Evolutionary conservation across 1,139 yeast species (phyloP).

Genomic region (Pneumocystis jirovecii): DNA sequence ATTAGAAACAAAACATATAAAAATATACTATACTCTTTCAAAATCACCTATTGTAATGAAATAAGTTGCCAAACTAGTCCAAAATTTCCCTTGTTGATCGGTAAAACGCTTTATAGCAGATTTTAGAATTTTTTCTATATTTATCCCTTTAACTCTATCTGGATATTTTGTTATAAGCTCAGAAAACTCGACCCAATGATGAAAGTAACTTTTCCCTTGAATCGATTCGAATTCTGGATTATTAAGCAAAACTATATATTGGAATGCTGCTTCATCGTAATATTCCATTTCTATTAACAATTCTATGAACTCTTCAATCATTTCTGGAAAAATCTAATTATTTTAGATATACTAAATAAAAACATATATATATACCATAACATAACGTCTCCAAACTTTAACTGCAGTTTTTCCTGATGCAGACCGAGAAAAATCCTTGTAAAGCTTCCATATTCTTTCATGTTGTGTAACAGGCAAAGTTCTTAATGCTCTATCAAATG

Average conservation of each 20-base stretch:
- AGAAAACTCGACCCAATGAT: slow-evolving; percentile 36
- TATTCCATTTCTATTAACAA: slow-evolving; percentile 19
- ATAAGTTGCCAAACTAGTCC: slow-evolving; percentile 37
- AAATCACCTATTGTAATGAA: slow-evolving; percentile 29
- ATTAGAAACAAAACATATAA: not conserved
- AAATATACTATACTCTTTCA: slow-evolving; percentile 14
- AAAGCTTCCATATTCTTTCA: slow-evolving; percentile 44
- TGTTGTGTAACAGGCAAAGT: slow-evolving; percentile 41
- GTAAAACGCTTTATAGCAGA: slow-evolving; percentile 37
- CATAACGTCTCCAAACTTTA: slow-evolving; percentile 33
- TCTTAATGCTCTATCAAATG: slow-evolving; percentile 41
- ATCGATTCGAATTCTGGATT: slow-evolving; percentile 25
- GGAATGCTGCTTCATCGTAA: slow-evolving; percentile 21
- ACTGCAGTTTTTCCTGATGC: slow-evolving; percentile 34
- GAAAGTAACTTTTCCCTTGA: slow-evolving; percentile 28
- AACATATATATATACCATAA: slow-evolving; percentile 13
- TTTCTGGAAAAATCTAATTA: slow-evolving; percentile 25
- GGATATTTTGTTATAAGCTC: slow-evolving; percentile 29
- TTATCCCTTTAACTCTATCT: slow-evolving; percentile 13
- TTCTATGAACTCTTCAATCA: slow-evolving; percentile 23
- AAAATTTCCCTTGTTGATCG: slow-evolving; percentile 43
- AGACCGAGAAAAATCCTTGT: slow-evolving; percentile 35
- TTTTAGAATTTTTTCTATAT: slow-evolving; percentile 27
- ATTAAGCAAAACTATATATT: slow-evolving; percentile 23
- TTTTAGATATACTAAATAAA: not conserved